Percentiles rank a stretch among this genome's conserved stretches.
phyloP scores from a whole-genome alignment of 495 filamentous ascomycete genomes.

The Aspergillus avenaceus region DNA sequence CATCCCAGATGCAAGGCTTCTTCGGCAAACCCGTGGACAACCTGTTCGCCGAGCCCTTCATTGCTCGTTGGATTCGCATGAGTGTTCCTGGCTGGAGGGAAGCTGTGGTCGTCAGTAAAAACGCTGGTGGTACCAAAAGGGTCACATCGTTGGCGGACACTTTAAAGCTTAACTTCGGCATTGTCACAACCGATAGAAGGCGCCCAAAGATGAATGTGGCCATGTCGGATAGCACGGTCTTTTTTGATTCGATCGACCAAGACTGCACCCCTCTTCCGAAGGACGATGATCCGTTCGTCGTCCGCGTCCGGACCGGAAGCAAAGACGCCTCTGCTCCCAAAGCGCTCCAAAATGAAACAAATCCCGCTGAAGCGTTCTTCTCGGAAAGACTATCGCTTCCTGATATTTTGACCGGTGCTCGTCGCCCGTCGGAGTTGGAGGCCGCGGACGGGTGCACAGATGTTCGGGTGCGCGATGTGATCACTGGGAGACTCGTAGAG shows the following conservation, averaged over 20 bases:
- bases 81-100: constrained; percentile 85
- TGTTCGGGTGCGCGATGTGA: constrained; percentile 81
- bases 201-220: constrained; percentile 51
- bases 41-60: constrained; percentile 90
- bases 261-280: constrained; percentile 20
- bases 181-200: constrained; percentile 90
- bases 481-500: constrained; percentile 87
- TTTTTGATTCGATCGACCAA: constrained; percentile 44
- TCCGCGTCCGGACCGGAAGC: constrained; percentile 23
- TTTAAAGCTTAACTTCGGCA: constrained; percentile 92
- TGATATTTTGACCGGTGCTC: constrained; percentile 34
- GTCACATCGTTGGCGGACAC: constrained; percentile 97
- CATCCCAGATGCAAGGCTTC: constrained; percentile 98
- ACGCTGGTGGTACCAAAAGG: constrained; percentile 91
- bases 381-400: constrained; percentile 22
- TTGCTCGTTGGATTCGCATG: constrained; percentile 90
- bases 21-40: constrained; percentile 98
- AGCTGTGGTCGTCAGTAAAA: constrained; percentile 96
- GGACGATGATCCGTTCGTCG: constrained; percentile 29
- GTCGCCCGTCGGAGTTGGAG: constrained; percentile 44
- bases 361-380: constrained; percentile 6
- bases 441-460: constrained; percentile 71
- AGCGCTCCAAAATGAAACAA: constrained; percentile 1
- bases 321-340: constrained; percentile 12
- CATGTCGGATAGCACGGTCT: constrained; percentile 63